Evolutionary conservation across 2,329 filamentous ascomycete species (phyloP).

Genomic region (Aspergillus phoenicis): DNA sequence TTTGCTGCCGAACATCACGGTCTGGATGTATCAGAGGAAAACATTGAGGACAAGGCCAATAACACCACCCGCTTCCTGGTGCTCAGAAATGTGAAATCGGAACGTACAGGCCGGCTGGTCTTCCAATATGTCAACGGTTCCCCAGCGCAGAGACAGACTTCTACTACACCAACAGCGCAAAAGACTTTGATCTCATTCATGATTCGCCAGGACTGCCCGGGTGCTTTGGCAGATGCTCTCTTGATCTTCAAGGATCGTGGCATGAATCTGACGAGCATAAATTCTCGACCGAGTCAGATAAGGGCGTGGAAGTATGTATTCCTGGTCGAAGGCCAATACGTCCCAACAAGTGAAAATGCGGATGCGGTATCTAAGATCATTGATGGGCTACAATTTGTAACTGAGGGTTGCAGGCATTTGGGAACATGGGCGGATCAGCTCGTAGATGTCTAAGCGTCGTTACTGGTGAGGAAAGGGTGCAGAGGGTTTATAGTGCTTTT

Average conservation of each 20-base stretch:
- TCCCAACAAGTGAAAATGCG: slow-evolving; percentile 29
- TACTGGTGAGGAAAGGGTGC: background rate
- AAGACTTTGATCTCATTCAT: slow-evolving; percentile 82
- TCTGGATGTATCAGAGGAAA: slow-evolving; percentile 65
- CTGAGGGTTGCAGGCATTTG: slow-evolving; percentile 42
- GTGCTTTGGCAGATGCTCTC: slow-evolving; percentile 80
- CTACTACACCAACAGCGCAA: slow-evolving; percentile 11
- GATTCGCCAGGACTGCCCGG: slow-evolving; percentile 73
- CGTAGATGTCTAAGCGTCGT: background rate
- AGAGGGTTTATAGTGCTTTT: background rate
- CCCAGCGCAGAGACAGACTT: background rate
- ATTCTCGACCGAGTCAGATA: slow-evolving; percentile 75
- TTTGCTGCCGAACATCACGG: slow-evolving; percentile 70
- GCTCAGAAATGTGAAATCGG: slow-evolving; percentile 39
- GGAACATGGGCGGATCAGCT: slow-evolving; percentile 47
- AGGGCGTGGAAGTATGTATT: slow-evolving; percentile 89
- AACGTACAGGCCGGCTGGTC: slow-evolving; percentile 25
- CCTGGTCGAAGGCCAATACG: slow-evolving; percentile 83
- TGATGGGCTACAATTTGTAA: slow-evolving; percentile 37
- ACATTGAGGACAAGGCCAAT: slow-evolving; percentile 51
- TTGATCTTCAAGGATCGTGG: slow-evolving; percentile 72
- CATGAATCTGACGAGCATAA: slow-evolving; percentile 88
- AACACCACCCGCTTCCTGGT: slow-evolving; percentile 54
- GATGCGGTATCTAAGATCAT: slow-evolving; percentile 37
- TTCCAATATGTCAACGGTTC: slow-evolving; percentile 22